These are phyloP conservation scores for Xylariaceae sp. DNA, from an alignment of 2,329 filamentous ascomycete species.

Conservation along the genomic window DNA sequence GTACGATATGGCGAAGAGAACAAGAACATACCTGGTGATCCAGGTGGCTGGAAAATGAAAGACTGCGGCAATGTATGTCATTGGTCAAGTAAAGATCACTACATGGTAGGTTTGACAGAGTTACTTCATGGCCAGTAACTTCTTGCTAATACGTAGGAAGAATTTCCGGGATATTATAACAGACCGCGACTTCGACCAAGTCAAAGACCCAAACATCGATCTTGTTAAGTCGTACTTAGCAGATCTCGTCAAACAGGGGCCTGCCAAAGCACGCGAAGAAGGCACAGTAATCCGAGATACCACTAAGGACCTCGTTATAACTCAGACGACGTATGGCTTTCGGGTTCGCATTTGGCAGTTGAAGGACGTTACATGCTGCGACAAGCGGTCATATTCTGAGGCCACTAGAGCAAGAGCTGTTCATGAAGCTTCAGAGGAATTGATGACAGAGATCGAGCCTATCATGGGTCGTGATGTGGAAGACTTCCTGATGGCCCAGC, in stretches of 20 bases:
- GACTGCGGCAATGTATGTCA: constrained; percentile 23
- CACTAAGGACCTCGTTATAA: constrained; percentile 3
- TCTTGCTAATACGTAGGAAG: neutral
- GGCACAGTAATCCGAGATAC: constrained; percentile 10
- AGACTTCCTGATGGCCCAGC: constrained; percentile 17
- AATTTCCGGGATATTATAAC: neutral
- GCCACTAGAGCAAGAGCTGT: constrained; percentile 5
- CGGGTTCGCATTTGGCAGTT: constrained; percentile 1
- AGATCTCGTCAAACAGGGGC: neutral
- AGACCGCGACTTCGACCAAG: constrained; percentile 9
- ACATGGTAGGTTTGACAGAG: no score
- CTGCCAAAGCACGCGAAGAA: neutral
- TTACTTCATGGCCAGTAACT: neutral
- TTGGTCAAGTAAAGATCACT: constrained; percentile 6
- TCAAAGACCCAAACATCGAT: constrained; percentile 1
- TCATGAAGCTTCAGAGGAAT: neutral
- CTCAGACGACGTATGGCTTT: neutral
- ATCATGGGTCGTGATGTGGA: constrained; percentile 13
- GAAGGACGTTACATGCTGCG: constrained; percentile 4
- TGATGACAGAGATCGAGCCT: constrained; percentile 13
- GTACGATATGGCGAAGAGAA: constrained; percentile 16
- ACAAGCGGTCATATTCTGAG: constrained; percentile 10
- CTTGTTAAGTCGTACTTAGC: neutral
- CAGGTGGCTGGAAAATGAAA: constrained; percentile 22
- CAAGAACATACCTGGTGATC: constrained; percentile 21